Evolutionary conservation across 2,329 filamentous ascomycete species (phyloP), one percentile per base, ranked within the genome.

Genomic region (Aspergillus tubingensis): DNA sequence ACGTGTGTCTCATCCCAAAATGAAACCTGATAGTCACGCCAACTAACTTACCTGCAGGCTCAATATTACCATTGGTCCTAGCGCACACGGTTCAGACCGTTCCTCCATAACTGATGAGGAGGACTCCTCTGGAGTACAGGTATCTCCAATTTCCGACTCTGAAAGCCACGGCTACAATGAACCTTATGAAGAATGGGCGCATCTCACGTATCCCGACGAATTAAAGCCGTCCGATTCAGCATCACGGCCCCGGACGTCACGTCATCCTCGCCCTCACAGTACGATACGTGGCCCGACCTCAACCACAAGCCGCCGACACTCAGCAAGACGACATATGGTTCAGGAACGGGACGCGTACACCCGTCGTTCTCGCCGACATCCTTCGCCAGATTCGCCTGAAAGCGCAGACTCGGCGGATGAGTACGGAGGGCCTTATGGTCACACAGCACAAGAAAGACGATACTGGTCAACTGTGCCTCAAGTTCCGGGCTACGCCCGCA

Each of bases 401-500:
- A 90, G 83, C 73, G 81, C 85, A 79, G 88, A 90, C 73, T 84
- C 84, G 38, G 81, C 81, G 19, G 86, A 91, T 23, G 86, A 90
- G n/a, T 88, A 83, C 71, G 76, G 79, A 63, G 64, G 74, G 69
- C 67, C 79, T 76, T 80, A 82, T 79, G 76, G 75, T 62, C 76
- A 70, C 52, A 65, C 68, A 15, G 68, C 73, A 54, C 73, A 70
- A 23, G 76, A 75, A 5, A 69, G 71, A 39, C 70, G 70, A 48
- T 64, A 66, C 48, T 78, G 75, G 75, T 69, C 70, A 19, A 65
- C 68, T n/a, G 52, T 67, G 17, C 65, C 68, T 5, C 74, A 71
- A 21, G 68, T 66, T 21, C 62, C 68, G 48, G 71, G 72, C n/a
- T 80, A 80, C 63, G 65, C 76, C 15, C 75, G 72, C 23, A 79